Evolutionary conservation across 257 asterid species (phyloP).

Genomic region (Gentiana dahurica): DNA sequence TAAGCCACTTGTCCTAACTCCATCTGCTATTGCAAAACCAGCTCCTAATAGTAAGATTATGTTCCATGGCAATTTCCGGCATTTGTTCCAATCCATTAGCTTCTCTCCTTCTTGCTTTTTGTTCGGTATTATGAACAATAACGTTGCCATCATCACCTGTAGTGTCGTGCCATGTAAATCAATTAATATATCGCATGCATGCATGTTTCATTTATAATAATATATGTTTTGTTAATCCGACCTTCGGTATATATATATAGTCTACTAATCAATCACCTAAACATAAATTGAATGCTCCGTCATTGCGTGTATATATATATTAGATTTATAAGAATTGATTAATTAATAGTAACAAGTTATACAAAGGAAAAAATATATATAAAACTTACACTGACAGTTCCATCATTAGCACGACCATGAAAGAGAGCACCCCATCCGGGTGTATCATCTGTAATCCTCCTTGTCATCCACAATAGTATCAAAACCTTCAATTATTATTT

Average conservation of each 20-base stretch:
- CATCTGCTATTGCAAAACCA: constrained; percentile 87
- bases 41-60: constrained; percentile 72
- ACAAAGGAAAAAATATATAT: not conserved
- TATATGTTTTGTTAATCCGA: too few relatives aligned
- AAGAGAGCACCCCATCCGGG: constrained; percentile 92
- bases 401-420: constrained; percentile 79
- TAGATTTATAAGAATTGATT: not conserved
- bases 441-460: constrained; percentile 75
- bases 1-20: constrained; percentile 75
- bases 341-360: not conserved
- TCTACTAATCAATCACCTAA: not conserved
- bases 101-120: constrained; percentile 67
- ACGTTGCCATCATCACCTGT: constrained; percentile 87
- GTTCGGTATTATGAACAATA: constrained; percentile 77
- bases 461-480: constrained; percentile 83
- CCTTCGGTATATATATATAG: not conserved
- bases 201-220: too few relatives aligned
- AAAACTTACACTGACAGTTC: constrained; percentile 70
- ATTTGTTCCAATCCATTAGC: constrained; percentile 95
- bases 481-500: constrained; percentile 25
- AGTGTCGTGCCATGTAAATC: too few relatives aligned
- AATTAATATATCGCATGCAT: too few relatives aligned
- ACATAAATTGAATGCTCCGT: not conserved
- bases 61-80: constrained; percentile 90
- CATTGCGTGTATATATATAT: too few relatives aligned